Percentiles rank a stretch among this genome's conserved stretches.
phyloP scores from a whole-genome alignment of 352 stramenopile species.

The Peronospora belbahrii region DNA sequence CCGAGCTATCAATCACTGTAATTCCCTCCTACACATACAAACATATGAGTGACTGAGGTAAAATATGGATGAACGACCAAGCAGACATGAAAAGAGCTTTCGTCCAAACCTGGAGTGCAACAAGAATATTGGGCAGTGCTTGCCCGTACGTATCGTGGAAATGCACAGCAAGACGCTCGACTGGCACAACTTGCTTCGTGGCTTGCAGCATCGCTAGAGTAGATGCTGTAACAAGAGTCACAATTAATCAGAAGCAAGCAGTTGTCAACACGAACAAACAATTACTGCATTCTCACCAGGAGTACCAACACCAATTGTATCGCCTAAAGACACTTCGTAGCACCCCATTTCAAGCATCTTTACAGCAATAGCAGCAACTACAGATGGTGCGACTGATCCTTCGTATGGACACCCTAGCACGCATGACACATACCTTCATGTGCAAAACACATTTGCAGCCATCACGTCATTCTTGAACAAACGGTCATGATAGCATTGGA shows the following conservation, averaged over 20 bases:
- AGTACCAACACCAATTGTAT: slow-evolving; percentile 91
- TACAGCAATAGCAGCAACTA: slow-evolving; percentile 78
- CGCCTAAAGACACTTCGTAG: slow-evolving; percentile 92
- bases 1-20: slow-evolving; percentile 90
- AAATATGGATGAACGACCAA: neutral
- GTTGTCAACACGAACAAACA: neutral
- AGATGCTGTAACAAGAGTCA: slow-evolving; percentile 41
- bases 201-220: slow-evolving; percentile 76
- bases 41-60: neutral
- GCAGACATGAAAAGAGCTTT: no score
- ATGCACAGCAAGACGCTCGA: slow-evolving; percentile 89
- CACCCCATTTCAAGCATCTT: slow-evolving; percentile 91
- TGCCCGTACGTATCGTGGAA: slow-evolving; percentile 98
- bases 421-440: slow-evolving; percentile 90
- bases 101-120: slow-evolving; percentile 64
- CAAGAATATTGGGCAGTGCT: slow-evolving; percentile 92
- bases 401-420: slow-evolving; percentile 96
- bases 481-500: no score
- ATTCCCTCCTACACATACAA: slow-evolving; percentile 76
- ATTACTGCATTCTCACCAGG: slow-evolving; percentile 38
- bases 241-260: neutral
- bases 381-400: slow-evolving; percentile 72
- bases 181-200: slow-evolving; percentile 69
- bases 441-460: neutral
- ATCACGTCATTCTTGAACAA: neutral